Evolutionary conservation across 2,329 filamentous ascomycete species (phyloP).

Genomic region (Orbilia javanica): DNA sequence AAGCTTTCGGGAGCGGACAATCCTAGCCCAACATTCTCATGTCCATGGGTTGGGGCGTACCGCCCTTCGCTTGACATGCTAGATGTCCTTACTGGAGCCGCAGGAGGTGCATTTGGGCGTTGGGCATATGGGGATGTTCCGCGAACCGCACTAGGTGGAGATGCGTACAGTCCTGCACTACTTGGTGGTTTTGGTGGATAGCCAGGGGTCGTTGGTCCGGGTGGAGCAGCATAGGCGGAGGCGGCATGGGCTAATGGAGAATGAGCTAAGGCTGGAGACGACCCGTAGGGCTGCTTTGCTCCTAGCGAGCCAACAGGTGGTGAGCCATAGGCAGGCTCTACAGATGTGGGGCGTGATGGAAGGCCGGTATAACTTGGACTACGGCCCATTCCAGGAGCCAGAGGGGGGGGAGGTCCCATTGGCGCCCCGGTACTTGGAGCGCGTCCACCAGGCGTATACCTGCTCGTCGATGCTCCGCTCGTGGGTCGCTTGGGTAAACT

Average conservation of each 20-base stretch:
- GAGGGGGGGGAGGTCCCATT: constrained; percentile 23
- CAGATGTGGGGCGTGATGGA: constrained; percentile 45
- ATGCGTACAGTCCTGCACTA: constrained; percentile 19
- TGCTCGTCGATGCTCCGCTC: constrained; percentile 30
- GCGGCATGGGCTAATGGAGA: constrained; percentile 25
- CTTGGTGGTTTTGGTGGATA: constrained; percentile 44
- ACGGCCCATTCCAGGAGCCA: constrained; percentile 29
- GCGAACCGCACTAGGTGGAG: constrained; percentile 12
- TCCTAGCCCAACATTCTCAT: constrained; percentile 34
- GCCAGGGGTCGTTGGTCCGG: constrained; percentile 13
- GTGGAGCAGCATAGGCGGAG: constrained; percentile 29
- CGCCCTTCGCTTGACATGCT: constrained; percentile 35
- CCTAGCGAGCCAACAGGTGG: constrained; percentile 38
- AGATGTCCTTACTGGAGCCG: constrained; percentile 32
- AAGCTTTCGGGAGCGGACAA: constrained; percentile 22
- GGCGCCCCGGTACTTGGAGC: constrained; percentile 17
- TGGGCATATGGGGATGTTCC: constrained; percentile 50
- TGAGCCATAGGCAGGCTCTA: constrained; percentile 39
- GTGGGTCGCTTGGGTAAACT: constrained; percentile 35
- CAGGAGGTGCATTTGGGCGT: constrained; percentile 24
- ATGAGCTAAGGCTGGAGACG: constrained; percentile 26
- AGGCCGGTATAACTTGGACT: constrained; percentile 39
- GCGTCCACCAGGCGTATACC: constrained; percentile 36
- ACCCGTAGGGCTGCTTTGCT: constrained; percentile 27
- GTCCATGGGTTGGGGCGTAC: constrained; percentile 24